Evolutionary conservation across 805 yeast genomes (phyloP).

Genomic region (Tetrapisispora taiwanensis): DNA sequence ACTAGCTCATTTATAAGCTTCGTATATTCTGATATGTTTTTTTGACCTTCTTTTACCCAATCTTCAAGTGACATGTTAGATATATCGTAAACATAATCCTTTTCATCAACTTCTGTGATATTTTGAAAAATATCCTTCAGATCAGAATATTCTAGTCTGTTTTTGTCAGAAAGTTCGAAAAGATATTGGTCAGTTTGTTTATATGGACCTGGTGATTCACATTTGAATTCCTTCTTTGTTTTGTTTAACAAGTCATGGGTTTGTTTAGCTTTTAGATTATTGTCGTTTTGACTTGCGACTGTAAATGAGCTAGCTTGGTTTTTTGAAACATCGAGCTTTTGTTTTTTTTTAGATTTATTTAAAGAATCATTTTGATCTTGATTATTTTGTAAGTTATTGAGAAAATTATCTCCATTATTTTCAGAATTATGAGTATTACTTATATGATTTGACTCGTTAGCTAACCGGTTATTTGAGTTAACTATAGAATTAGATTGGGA

Average conservation of each 20-base stretch:
- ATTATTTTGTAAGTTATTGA: too few relatives aligned
- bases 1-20: constrained; percentile 29
- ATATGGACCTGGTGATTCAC: constrained; percentile 8
- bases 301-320: neutral
- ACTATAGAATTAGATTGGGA: neutral
- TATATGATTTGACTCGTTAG: neutral
- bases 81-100: constrained; percentile 20
- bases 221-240: neutral
- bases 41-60: constrained; percentile 34
- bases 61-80: constrained; percentile 20
- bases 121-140: neutral
- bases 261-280: neutral
- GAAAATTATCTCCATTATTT: too few relatives aligned
- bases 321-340: neutral
- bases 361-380: neutral
- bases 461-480: too few relatives aligned
- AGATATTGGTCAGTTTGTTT: constrained; percentile 3
- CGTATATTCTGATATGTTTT: constrained; percentile 28
- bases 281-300: neutral
- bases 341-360: neutral
- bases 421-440: too few relatives aligned
- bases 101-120: constrained; percentile 5
- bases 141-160: neutral
- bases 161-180: constrained; percentile 1
- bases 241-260: neutral